Percentiles rank a stretch among this genome's conserved stretches.
Evolutionary conservation across 1,284 basidiomycete genomes (phyloP).

Genomic region (Cutaneotrichosporon dermatis): DNA sequence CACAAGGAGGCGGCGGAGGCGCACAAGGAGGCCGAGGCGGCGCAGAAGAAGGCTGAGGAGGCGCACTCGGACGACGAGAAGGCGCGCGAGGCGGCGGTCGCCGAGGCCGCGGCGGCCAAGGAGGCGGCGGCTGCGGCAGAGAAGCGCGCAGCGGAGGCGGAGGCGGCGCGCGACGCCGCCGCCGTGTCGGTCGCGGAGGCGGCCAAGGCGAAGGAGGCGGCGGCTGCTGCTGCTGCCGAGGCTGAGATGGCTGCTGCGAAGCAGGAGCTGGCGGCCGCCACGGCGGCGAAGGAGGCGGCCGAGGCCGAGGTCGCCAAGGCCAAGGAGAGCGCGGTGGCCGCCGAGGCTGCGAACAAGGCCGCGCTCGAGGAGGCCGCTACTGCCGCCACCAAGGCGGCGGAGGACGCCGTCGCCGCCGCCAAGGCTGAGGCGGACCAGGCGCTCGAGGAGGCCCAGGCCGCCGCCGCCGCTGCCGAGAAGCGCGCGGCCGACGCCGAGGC

Average conservation of each 20-base stretch:
- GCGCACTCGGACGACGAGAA: neutral
- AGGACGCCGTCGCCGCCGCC: neutral
- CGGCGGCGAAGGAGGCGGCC: neutral
- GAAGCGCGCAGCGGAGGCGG: neutral
- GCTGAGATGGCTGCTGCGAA: neutral
- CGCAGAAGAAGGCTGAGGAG: neutral
- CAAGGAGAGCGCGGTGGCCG: neutral
- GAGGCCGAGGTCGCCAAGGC: neutral
- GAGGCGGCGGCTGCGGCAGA: neutral
- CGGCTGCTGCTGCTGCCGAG: neutral
- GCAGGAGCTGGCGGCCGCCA: neutral
- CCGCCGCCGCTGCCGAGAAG: neutral
- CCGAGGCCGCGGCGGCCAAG: constrained; percentile 1
- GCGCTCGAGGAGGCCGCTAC: neutral
- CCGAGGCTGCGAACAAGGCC: neutral
- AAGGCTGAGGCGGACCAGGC: neutral
- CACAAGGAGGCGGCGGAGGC: neutral
- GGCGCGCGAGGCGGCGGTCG: neutral
- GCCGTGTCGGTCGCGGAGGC: neutral
- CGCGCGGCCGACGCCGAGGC: neutral
- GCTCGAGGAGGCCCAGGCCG: neutral
- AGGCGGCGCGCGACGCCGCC: neutral
- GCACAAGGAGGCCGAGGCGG: neutral
- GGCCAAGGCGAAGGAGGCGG: neutral
- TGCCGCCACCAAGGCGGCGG: neutral